A percentile compares a stretch with the other conserved stretches of the same genome.
Evolutionary conservation across 2,329 filamentous ascomycete species (phyloP).

Genomic region (Pestalotiopsis sp.): DNA sequence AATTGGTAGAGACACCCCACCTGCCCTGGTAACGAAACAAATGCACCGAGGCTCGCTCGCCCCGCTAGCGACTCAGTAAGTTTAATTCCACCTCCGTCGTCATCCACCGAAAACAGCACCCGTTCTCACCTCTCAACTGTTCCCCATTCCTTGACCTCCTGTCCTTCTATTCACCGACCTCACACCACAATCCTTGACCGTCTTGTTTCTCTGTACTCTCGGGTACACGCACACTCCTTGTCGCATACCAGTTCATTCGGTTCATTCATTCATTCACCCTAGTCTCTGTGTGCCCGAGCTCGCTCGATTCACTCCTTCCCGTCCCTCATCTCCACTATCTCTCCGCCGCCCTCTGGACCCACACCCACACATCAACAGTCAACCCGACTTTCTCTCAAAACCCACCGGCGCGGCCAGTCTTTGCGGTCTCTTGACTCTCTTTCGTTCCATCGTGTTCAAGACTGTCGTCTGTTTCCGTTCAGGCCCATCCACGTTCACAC

Average conservation of each 20-base stretch:
- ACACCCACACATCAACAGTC: slow-evolving; percentile 12
- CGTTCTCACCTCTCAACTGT: slow-evolving; percentile 1
- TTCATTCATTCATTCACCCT: background rate
- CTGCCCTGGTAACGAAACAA: background rate
- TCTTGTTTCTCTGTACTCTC: slow-evolving; percentile 12
- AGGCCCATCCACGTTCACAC: slow-evolving; percentile 7
- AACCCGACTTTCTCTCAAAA: slow-evolving; percentile 4
- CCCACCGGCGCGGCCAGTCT: slow-evolving; percentile 7
- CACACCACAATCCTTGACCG: slow-evolving; percentile 8
- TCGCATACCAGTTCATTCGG: background rate
- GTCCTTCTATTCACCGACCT: background rate
- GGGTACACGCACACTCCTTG: background rate
- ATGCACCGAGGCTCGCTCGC: background rate
- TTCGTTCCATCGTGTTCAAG: background rate
- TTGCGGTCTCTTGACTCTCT: slow-evolving; percentile 14
- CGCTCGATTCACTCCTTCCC: slow-evolving; percentile 19
- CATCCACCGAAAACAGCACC: background rate
- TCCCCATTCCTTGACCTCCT: background rate
- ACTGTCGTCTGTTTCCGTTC: background rate
- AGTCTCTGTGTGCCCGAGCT: background rate
- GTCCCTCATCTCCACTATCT: slow-evolving; percentile 11
- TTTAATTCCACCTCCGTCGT: slow-evolving; percentile 6
- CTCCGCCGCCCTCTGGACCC: background rate
- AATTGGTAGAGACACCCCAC: slow-evolving; percentile 4
- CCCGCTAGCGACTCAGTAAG: slow-evolving; percentile 4